Conservation (phyloP, 1,139 yeast genomes). For the Scheffersomyces illinoinensis region DNA sequence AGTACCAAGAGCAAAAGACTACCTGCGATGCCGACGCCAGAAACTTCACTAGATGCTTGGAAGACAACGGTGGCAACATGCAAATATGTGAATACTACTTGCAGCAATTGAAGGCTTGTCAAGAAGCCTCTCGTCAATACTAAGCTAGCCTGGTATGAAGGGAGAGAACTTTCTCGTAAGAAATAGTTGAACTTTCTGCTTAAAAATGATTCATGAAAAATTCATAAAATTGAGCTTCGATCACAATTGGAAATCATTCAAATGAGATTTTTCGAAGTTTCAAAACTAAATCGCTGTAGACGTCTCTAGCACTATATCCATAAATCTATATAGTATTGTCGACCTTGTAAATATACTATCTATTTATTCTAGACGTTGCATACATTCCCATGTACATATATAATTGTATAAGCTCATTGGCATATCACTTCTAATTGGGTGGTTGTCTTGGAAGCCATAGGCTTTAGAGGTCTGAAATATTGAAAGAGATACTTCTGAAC, state of each 20-base stretch:
- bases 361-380: not conserved
- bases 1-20: constrained; percentile 44
- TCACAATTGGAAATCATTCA: too few species aligned
- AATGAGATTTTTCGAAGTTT: not conserved
- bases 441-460: not conserved
- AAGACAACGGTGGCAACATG: constrained; percentile 92
- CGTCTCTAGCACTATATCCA: not conserved
- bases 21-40: constrained; percentile 92
- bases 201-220: too few species aligned
- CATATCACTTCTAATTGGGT: not conserved
- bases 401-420: not conserved
- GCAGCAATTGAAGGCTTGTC: constrained; percentile 97
- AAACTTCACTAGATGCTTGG: constrained; percentile 92
- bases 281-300: not conserved
- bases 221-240: not conserved
- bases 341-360: not conserved
- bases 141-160: constrained; percentile 23
- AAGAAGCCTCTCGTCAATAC: constrained; percentile 86
- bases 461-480: not conserved
- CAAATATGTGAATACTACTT: constrained; percentile 95
- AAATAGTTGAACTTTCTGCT: not conserved
- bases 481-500: too few species aligned
- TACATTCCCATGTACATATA: not conserved
- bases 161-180: not conserved
- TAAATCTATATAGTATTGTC: not conserved